Conservation (phyloP, 164 flowering plant species). For the Taxillus chinensis region DNA sequence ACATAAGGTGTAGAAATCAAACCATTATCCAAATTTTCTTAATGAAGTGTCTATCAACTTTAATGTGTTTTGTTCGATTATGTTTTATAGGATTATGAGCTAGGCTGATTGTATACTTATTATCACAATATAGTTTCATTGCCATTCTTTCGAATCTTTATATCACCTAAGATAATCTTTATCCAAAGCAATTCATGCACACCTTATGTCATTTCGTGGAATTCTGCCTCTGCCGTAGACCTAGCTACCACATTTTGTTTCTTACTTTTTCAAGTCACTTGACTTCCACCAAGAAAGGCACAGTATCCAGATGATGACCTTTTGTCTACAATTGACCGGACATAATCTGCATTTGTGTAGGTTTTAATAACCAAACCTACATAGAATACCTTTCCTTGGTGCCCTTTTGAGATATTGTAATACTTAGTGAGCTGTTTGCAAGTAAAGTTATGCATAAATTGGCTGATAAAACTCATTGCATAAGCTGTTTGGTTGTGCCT, state of each 20-base stretch:
- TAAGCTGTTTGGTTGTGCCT: background rate
- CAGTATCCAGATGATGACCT: conserved; percentile 3
- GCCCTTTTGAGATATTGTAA: background rate
- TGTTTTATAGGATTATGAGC: conserved; percentile 14
- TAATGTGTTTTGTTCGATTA: conserved; percentile 12
- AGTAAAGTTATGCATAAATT: conserved; percentile 1
- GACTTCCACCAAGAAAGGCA: conserved; percentile 3
- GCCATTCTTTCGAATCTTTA: background rate
- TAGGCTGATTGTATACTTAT: conserved; percentile 8
- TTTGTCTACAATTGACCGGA: background rate
- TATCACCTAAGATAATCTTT: background rate
- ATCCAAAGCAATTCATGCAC: conserved; percentile 6
- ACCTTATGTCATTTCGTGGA: background rate
- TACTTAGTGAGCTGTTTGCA: background rate
- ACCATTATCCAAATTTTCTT: too few species aligned
- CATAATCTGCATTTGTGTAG: conserved; percentile 3
- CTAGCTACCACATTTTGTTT: conserved; percentile 8
- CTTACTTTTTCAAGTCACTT: conserved; percentile 7
- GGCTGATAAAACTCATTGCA: background rate
- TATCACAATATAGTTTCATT: conserved; percentile 8
- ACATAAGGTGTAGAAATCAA: too few species aligned
- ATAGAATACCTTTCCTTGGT: background rate
- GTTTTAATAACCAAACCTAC: background rate
- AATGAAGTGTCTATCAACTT: conserved; percentile 12
- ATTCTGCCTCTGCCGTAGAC: conserved; percentile 8